Evolutionary conservation across 768 basidiomycete genomes (phyloP).

Genomic region (Butyriboletus loyo): DNA sequence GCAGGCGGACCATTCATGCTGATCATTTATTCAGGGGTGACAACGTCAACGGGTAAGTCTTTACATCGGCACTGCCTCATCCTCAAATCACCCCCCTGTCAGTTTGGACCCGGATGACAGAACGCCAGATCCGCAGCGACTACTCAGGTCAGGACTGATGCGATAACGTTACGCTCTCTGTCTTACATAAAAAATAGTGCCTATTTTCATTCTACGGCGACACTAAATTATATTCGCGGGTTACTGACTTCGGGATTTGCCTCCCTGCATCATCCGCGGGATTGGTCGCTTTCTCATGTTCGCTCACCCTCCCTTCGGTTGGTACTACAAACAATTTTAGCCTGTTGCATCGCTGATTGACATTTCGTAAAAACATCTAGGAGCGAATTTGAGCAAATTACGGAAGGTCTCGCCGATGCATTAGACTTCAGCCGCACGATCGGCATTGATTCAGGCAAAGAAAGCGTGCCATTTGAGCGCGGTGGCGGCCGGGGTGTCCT

Average conservation of each 20-base stretch:
- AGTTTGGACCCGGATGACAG: constrained; percentile 72
- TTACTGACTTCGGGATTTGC: constrained; percentile 92
- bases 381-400: constrained; percentile 80
- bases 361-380: constrained; percentile 34
- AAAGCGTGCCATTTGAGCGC: constrained; percentile 55
- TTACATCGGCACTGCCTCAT: not conserved
- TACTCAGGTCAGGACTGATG: constrained; percentile 54
- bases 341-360: constrained; percentile 13
- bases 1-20: not conserved
- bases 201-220: constrained; percentile 94
- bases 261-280: constrained; percentile 83
- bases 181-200: constrained; percentile 49
- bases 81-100: not conserved
- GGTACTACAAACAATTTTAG: constrained; percentile 15
- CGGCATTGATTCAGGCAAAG: constrained; percentile 57
- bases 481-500: constrained; percentile 70
- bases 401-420: constrained; percentile 82
- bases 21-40: constrained; percentile 64
- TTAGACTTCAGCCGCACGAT: constrained; percentile 92
- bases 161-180: not conserved
- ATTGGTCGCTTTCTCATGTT: constrained; percentile 92
- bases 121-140: constrained; percentile 84
- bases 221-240: constrained; percentile 87
- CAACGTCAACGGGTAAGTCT: constrained; percentile 84
- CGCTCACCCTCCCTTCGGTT: constrained; percentile 75